Conservation (phyloP, 768 basidiomycete species). For the Kwoniella botswanensis region DNA sequence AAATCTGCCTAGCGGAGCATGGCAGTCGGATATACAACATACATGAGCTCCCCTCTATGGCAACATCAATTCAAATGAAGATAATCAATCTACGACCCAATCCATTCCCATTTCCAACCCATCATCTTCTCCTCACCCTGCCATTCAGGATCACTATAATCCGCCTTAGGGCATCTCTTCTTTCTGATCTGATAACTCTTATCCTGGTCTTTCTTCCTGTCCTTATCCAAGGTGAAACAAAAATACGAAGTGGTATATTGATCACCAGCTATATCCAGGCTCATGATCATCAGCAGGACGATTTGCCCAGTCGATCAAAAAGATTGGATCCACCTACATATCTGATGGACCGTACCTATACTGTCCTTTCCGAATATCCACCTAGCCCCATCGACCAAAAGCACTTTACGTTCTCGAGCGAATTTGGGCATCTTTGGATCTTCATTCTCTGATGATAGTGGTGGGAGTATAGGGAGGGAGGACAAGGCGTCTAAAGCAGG, state of each 20-base stretch:
- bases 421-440: constrained; percentile 26
- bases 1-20: no score
- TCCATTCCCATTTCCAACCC: constrained; percentile 12
- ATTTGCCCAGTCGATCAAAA: no score
- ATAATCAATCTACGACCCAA: not conserved
- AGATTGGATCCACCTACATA: constrained; percentile 2
- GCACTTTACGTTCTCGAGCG: constrained; percentile 31
- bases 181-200: not conserved
- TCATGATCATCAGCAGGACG: not conserved
- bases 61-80: not conserved
- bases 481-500: constrained; percentile 27
- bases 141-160: not conserved
- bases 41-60: not conserved
- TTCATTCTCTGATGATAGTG: constrained; percentile 14
- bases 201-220: not conserved
- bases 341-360: constrained; percentile 32
- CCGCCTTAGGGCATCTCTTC: not conserved
- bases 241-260: not conserved
- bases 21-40: not conserved
- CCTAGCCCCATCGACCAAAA: constrained; percentile 30
- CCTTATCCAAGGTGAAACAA: constrained; percentile 11
- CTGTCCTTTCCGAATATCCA: constrained; percentile 35
- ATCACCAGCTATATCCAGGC: not conserved
- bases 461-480: constrained; percentile 39
- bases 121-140: not conserved